phyloP scores from a whole-genome alignment of 768 basidiomycete species.

The Kwoniella europaea region DNA sequence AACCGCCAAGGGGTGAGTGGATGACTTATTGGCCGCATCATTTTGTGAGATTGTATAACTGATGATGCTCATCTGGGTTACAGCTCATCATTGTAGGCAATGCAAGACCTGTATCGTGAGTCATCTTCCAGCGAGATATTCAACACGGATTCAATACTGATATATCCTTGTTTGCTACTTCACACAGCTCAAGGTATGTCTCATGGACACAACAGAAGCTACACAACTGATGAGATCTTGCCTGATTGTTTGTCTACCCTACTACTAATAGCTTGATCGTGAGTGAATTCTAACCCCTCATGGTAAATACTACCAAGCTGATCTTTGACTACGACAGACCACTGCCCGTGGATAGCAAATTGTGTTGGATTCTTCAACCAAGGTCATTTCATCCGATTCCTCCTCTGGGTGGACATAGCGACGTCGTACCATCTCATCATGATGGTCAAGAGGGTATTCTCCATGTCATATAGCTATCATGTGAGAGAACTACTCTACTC shows the following conservation, averaged over 20 bases:
- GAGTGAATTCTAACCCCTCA: background rate
- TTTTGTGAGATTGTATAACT: background rate
- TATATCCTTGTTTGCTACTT: background rate
- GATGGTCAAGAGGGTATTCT: slow-evolving; percentile 24
- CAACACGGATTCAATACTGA: background rate
- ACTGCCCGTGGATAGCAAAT: slow-evolving; percentile 58
- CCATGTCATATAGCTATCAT: slow-evolving; percentile 12
- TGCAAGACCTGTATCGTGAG: slow-evolving; percentile 72
- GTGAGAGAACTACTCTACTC: background rate
- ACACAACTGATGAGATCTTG: background rate
- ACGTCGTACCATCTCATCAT: slow-evolving; percentile 72
- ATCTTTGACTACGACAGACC: slow-evolving; percentile 32
- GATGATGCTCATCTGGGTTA: background rate
- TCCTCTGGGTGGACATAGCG: slow-evolving; percentile 88
- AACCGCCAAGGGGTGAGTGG: slow-evolving; percentile 69
- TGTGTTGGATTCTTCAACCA: slow-evolving; percentile 87
- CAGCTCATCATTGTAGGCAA: slow-evolving; percentile 86
- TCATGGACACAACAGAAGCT: slow-evolving; percentile 58
- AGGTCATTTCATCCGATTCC: slow-evolving; percentile 76
- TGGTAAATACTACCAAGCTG: background rate
- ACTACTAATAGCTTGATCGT: slow-evolving; percentile 33
- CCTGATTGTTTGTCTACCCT: background rate
- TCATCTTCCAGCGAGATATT: background rate
- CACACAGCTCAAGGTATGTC: slow-evolving; percentile 76
- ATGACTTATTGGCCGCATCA: background rate